phyloP scores from a whole-genome alignment of 345 rosid species.

The Eutrema yunnanense region DNA sequence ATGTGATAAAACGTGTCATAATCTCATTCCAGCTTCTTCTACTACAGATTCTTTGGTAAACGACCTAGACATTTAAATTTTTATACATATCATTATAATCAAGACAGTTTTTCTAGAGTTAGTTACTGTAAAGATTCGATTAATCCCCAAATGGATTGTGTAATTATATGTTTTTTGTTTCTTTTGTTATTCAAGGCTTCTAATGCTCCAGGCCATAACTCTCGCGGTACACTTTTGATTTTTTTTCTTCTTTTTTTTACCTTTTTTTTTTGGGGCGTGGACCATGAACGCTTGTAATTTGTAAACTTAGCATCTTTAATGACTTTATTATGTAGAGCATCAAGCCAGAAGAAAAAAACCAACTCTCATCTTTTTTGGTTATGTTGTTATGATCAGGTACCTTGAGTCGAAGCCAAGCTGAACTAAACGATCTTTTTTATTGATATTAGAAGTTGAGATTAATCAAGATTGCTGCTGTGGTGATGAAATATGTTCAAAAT shows the following conservation, averaged over 20 bases:
- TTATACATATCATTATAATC: no score
- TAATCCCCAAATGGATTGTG: background rate
- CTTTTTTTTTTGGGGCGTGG: background rate
- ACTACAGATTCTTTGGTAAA: conserved; percentile 24
- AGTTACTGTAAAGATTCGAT: conserved; percentile 1
- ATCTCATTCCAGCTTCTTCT: conserved; percentile 46
- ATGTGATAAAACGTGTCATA: conserved; percentile 64
- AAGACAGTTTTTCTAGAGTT: no score
- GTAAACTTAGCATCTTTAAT: background rate
- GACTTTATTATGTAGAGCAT: background rate
- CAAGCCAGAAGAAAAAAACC: background rate
- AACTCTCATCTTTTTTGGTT: background rate
- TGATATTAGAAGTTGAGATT: background rate
- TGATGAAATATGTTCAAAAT: background rate
- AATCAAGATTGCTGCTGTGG: background rate
- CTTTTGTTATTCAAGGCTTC: conserved; percentile 17
- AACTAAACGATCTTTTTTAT: background rate
- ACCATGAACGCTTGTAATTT: background rate
- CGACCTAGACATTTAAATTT: no score
- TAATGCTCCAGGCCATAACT: background rate
- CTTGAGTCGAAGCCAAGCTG: background rate
- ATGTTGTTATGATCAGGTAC: conserved; percentile 13
- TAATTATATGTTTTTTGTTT: background rate
- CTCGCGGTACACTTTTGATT: conserved; percentile 14
- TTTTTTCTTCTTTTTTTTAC: background rate